phyloP scores from a whole-genome alignment of 176 grass and related monocot species.

The Oryza nivara region DNA sequence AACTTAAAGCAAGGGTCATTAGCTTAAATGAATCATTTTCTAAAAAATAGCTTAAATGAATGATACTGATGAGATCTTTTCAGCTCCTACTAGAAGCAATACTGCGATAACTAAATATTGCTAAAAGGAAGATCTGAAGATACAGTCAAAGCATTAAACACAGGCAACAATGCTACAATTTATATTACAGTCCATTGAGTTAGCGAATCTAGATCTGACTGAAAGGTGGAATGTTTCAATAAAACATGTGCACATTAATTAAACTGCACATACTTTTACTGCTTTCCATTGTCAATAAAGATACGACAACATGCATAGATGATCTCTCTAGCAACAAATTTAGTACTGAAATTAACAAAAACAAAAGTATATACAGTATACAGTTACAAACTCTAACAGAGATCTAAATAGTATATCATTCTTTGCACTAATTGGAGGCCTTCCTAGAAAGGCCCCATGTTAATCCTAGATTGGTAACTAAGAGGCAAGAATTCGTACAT shows the following conservation, averaged over 20 bases:
- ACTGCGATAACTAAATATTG: neutral
- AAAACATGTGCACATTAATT: too few relatives aligned
- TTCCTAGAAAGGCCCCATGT: too few relatives aligned
- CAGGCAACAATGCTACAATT: neutral
- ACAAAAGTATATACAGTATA: neutral
- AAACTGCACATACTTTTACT: too few relatives aligned
- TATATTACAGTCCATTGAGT: neutral
- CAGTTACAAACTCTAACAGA: neutral
- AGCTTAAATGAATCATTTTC: neutral
- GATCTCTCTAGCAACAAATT: neutral
- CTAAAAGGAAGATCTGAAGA: neutral
- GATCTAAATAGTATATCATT: neutral
- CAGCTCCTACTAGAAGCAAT: neutral
- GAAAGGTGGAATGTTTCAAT: too few relatives aligned
- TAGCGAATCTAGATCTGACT: too few relatives aligned
- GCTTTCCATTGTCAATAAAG: too few relatives aligned
- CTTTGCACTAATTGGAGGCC: too few relatives aligned
- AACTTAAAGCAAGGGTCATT: neutral
- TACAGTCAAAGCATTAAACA: constrained; percentile 24
- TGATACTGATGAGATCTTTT: neutral
- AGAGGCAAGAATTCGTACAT: too few relatives aligned
- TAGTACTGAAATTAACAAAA: neutral
- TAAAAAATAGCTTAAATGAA: neutral
- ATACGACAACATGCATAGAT: neutral
- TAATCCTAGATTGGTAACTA: too few relatives aligned